Conservation (phyloP, 2,329 filamentous ascomycete genomes). For the Fusarium burgessii region DNA sequence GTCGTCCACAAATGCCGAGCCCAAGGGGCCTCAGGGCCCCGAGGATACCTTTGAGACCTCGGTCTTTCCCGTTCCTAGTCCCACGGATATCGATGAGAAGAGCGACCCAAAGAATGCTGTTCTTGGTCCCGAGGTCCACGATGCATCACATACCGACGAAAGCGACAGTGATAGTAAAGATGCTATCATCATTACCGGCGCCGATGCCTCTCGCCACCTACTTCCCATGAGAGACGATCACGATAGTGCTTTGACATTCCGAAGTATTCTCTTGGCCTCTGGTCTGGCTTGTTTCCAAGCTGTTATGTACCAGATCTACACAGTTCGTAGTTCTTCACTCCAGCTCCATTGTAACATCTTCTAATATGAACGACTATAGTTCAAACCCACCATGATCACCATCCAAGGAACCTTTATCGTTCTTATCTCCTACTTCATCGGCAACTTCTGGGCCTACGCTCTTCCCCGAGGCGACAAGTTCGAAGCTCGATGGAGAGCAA, state of each 20-base stretch:
- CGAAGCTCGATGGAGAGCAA: slow-evolving; percentile 60
- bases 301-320: slow-evolving; percentile 67
- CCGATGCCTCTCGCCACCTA: slow-evolving; percentile 62
- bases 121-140: background rate
- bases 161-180: slow-evolving; percentile 55
- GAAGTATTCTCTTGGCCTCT: slow-evolving; percentile 63
- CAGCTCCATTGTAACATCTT: rapidly evolving
- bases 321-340: slow-evolving; percentile 49
- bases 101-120: slow-evolving; percentile 4
- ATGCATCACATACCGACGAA: slow-evolving; percentile 35
- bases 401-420: slow-evolving; percentile 68
- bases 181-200: slow-evolving; percentile 63
- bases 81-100: slow-evolving; percentile 32
- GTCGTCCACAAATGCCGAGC: slow-evolving; percentile 6
- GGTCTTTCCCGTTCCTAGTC: slow-evolving; percentile 35
- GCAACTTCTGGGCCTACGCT: slow-evolving; percentile 52
- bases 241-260: slow-evolving; percentile 65
- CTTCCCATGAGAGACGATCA: slow-evolving; percentile 65
- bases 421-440: slow-evolving; percentile 67
- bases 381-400: slow-evolving; percentile 62
- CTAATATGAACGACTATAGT: slow-evolving; percentile 50
- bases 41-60: slow-evolving; percentile 13
- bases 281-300: slow-evolving; percentile 64
- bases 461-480: slow-evolving; percentile 65
- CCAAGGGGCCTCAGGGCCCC: slow-evolving; percentile 19